Percentiles rank a stretch among this genome's conserved stretches.
Evolutionary conservation across 78 protist genomes (phyloP).

Genomic region (Emiliania huxleyi): DNA sequence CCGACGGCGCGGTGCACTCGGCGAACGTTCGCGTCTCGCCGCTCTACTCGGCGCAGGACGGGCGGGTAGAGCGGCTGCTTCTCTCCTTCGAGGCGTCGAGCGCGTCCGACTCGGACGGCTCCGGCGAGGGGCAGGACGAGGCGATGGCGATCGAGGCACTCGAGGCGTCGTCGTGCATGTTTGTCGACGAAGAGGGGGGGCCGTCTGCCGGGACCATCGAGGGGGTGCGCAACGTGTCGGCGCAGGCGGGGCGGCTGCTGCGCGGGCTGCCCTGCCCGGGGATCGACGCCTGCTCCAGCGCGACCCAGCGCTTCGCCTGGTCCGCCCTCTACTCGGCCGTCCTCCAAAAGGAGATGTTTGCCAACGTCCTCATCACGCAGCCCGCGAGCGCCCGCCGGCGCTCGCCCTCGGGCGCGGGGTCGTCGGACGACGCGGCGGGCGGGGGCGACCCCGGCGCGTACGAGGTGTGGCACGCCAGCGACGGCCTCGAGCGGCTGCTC

Average conservation of each 20-base stretch:
- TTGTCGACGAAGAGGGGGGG: background rate
- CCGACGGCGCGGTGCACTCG: background rate
- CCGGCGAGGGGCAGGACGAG: background rate
- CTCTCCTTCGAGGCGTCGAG: background rate
- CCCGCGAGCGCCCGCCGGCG: background rate
- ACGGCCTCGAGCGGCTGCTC: background rate
- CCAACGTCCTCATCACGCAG: constrained; percentile 5
- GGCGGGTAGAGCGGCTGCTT: background rate
- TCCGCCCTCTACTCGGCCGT: background rate
- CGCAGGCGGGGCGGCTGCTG: background rate
- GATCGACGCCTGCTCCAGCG: background rate
- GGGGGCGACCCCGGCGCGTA: background rate
- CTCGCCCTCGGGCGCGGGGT: background rate
- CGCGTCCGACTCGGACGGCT: background rate
- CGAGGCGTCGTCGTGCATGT: background rate
- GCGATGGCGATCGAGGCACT: background rate
- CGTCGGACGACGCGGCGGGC: background rate
- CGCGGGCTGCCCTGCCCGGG: background rate
- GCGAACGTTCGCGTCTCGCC: background rate
- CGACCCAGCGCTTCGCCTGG: background rate
- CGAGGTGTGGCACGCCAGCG: background rate
- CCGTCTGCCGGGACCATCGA: background rate
- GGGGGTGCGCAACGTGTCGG: background rate
- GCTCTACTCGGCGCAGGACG: background rate
- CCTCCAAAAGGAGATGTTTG: background rate